phyloP scores from a whole-genome alignment of 2,329 filamentous ascomycete genomes.

The Colletotrichum aenigma region DNA sequence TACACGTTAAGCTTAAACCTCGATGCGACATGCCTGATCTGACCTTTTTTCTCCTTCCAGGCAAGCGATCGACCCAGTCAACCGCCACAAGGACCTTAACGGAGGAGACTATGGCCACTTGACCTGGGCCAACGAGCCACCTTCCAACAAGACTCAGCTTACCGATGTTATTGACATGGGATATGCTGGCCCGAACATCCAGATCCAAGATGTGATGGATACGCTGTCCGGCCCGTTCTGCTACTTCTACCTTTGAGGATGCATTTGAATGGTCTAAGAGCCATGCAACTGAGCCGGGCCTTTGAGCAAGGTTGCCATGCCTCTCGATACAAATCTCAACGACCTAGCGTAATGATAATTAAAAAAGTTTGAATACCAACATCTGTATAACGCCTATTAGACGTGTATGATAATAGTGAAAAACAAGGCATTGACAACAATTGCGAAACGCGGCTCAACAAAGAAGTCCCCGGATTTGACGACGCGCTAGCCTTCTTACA shows the following conservation, averaged over 20 bases:
- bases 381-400: neutral
- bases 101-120: conserved; percentile 29
- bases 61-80: conserved; percentile 23
- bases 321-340: neutral
- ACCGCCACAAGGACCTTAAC: conserved; percentile 28
- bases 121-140: conserved; percentile 32
- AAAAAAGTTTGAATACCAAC: neutral
- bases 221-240: conserved; percentile 29
- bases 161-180: conserved; percentile 33
- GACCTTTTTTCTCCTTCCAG: neutral
- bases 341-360: neutral
- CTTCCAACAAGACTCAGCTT: conserved; percentile 25
- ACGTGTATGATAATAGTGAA: fast-evolving
- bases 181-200: conserved; percentile 27
- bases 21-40: neutral
- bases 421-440: no score
- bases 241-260: conserved; percentile 30
- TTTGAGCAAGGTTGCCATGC: neutral
- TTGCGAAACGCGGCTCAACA: no score
- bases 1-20: neutral
- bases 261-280: neutral
- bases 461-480: no score
- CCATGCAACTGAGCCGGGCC: neutral
- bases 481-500: no score
- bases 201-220: conserved; percentile 33